A percentile compares a stretch with the other conserved stretches of the same genome.
Evolutionary conservation across 2,329 filamentous ascomycete genomes (phyloP).

Genomic region (Aspergillus quadrilineatus): DNA sequence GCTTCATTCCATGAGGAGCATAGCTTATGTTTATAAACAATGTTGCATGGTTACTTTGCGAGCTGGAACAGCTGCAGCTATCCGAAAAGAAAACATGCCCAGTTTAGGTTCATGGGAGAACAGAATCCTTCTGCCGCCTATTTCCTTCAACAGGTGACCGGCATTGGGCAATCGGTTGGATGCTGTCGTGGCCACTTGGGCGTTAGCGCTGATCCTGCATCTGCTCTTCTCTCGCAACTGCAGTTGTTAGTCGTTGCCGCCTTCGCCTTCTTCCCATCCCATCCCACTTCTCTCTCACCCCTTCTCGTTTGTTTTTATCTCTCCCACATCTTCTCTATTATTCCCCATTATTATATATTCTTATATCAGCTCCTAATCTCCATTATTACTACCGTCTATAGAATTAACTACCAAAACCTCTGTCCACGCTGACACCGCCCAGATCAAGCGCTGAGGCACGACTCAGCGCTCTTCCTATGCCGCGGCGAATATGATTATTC

Average conservation of each 20-base stretch:
- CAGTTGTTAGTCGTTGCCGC: slow-evolving; percentile 5
- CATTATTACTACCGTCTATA: not conserved
- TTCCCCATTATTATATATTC: not conserved
- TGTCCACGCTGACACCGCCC: not conserved
- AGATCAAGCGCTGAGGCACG: slow-evolving; percentile 31
- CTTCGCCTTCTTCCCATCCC: not conserved
- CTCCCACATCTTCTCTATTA: not conserved
- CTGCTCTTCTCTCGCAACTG: not conserved
- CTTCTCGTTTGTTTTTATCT: slow-evolving; percentile 2
- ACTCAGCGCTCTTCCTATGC: slow-evolving; percentile 33
- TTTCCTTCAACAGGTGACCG: not conserved
- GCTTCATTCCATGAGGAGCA: not conserved
- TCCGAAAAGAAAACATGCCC: slow-evolving; percentile 6
- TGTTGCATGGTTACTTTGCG: slow-evolving; percentile 1
- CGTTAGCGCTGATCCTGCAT: slow-evolving; percentile 13
- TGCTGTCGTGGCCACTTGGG: slow-evolving; percentile 4
- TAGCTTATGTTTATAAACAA: not conserved
- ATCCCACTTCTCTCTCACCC: slow-evolving; percentile 11
- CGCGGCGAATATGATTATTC: slow-evolving; percentile 32
- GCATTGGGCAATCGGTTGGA: not conserved
- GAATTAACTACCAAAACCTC: not conserved
- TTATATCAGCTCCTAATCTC: not conserved
- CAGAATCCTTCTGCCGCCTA: not conserved
- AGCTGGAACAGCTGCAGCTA: slow-evolving; percentile 1
- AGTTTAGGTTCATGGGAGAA: not conserved